Evolutionary conservation across 2,329 filamentous ascomycete genomes (phyloP), one percentile per base, ranked within the genome.

Genomic region (Xylariaceae sp.): DNA sequence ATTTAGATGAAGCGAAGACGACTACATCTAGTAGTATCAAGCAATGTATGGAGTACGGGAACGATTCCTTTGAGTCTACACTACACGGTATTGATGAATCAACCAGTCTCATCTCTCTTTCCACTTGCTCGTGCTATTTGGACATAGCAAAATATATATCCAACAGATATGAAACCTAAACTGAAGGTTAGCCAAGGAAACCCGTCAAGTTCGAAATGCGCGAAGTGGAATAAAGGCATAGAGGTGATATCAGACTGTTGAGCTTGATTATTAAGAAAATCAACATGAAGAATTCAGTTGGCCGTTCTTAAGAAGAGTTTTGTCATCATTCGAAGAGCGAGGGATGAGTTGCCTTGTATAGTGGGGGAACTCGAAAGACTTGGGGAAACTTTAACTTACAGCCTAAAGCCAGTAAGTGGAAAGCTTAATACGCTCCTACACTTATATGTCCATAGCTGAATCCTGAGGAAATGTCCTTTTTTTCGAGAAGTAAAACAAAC

Each of bases 281-380:
- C 81, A 79, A 83, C 81, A 84, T 78, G 63, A 68, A 66, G 59
- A 64, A 73, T 83, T 85, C 80, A 80, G 82, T 82, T 83, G 82
- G 82, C 81, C 81, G 82, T 85, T 85, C 81, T 84, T 84, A 83
- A 81, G 75, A 76, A 81, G 74, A 68, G 62, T 74, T 54, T 70
- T 74, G 72, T 85, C 81, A 85, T 85, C 81, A 67, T 64, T 36
- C 39, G 33, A 51, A 32, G 35, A n/a, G 43, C 23, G 32, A 15
- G n/a, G n/a, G n/a, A n/a, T n/a, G n/a, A n/a, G n/a, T n/a, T n/a
- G n/a, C n/a, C n/a, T n/a, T n/a, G n/a, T n/a, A n/a, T n/a, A n/a
- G n/a, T n/a, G n/a, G n/a, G n/a, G n/a, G n/a, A n/a, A n/a, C n/a
- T n/a, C n/a, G n/a, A n/a, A n/a, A n/a, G n/a, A n/a, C n/a, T n/a